Conservation (phyloP, 1,284 basidiomycete species). For the Nidula niveotomentosa region DNA sequence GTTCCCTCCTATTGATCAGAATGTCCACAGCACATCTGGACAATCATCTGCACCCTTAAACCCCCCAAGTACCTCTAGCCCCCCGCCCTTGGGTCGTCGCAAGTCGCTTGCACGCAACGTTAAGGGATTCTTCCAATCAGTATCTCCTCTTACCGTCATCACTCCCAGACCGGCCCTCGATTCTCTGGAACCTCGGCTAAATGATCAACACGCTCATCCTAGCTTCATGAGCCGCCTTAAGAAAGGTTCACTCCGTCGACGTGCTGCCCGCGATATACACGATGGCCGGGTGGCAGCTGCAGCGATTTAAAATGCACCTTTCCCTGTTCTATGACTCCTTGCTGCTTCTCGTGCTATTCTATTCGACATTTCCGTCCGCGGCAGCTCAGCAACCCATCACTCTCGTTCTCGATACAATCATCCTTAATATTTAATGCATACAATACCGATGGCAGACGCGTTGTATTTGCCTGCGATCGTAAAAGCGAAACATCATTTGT, state of each 20-base stretch:
- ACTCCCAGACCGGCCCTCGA: not conserved
- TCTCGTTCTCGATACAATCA: not conserved
- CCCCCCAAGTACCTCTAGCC: not conserved
- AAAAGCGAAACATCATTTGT: not conserved
- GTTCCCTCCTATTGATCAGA: not conserved
- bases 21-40: not conserved
- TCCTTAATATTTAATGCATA: not conserved
- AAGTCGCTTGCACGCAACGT: slow-evolving; percentile 26
- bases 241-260: not conserved
- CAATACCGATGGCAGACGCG: not conserved
- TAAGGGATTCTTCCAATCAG: slow-evolving; percentile 25
- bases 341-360: too few species aligned
- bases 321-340: not conserved
- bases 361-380: too few species aligned
- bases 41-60: not conserved
- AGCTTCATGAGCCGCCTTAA: not conserved
- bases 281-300: not conserved
- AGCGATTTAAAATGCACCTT: not conserved
- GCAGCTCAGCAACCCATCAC: not conserved
- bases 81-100: not conserved
- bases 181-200: not conserved
- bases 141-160: slow-evolving; percentile 10
- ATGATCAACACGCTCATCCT: not conserved
- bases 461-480: not conserved
- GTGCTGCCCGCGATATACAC: not conserved